Evolutionary conservation across 2,329 filamentous ascomycete species (phyloP).

Genomic region (Mycosphaerella arachidis): DNA sequence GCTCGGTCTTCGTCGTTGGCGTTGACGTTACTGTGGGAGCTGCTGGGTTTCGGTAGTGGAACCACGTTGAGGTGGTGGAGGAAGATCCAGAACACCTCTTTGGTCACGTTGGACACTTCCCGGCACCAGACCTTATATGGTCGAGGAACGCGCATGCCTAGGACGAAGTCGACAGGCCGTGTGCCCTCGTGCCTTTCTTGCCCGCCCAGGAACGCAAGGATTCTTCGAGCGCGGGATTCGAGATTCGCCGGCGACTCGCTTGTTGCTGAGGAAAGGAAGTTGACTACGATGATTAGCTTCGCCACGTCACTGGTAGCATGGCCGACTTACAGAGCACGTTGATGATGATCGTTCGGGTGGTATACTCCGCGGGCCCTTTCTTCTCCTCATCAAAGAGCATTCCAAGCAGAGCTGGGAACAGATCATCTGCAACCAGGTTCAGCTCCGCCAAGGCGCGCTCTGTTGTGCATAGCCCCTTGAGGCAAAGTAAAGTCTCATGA

Average conservation of each 20-base stretch:
- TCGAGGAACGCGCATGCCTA: constrained; percentile 79
- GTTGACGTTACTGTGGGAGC: constrained; percentile 21
- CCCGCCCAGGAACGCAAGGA: constrained; percentile 76
- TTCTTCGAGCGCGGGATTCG: constrained; percentile 59
- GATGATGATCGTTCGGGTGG: constrained; percentile 83
- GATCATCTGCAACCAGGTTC: constrained; percentile 67
- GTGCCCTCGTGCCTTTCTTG: constrained; percentile 70
- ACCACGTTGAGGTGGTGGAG: constrained; percentile 89
- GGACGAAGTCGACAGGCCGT: constrained; percentile 76
- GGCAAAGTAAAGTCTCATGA: constrained; percentile 84
- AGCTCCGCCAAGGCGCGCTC: constrained; percentile 79
- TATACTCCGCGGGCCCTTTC: constrained; percentile 95
- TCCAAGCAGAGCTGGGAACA: constrained; percentile 79
- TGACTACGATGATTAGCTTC: constrained; percentile 45
- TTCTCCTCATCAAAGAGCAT: constrained; percentile 98
- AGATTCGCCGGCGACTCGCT: constrained; percentile 43
- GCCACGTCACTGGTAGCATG: neutral
- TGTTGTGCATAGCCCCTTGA: constrained; percentile 92
- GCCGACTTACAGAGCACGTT: constrained; percentile 62
- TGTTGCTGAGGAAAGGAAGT: constrained; percentile 69
- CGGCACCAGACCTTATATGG: constrained; percentile 94
- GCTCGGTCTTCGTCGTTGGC: constrained; percentile 19
- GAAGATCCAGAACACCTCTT: constrained; percentile 99
- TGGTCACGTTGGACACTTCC: constrained; percentile 86
- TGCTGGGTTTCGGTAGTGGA: constrained; percentile 49